Base-by-base conservation (phyloP, 257 asterid genomes). In the Jaltomata sinuosa region DNA sequence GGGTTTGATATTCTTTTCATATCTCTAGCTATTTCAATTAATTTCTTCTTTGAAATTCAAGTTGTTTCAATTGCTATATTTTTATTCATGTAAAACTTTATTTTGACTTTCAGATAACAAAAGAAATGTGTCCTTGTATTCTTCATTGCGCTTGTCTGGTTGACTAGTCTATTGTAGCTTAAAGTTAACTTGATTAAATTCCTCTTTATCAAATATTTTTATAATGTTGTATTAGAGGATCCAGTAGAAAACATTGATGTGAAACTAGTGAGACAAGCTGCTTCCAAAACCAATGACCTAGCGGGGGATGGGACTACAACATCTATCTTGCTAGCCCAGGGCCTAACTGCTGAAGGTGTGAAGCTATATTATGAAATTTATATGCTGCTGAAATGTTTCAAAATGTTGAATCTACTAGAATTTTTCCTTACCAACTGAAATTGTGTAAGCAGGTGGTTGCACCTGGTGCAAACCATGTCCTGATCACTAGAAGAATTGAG, bases 261-360 rank as follows among this genome's bases (percentile, higher is more conserved):
- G 61, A 96, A 96, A 88, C 88, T 96, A 88, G 99, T 96, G 69
- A 91, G 98, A 84, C 99, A 96, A 88, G 98, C 98, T 21, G 98
- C 98, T 81, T 93, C 99, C 15, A 96, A 94, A 90, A 94, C 99
- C 83, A 96, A 96, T 82, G 99, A 94, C 89, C 88, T 96, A 85
- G 99, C 99, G 98, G 99, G 99, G 22, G 99, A 96, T 89, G 99
- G 99, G 53, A 94, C 97, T n/a, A 96, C 99, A n/a, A 96, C 99
- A 80, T 96, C 99, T 67, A 97, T 96, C 80, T 98, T 96, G 86
- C 98, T 96, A 85, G 98, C 98, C 32, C 98, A 96, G 84, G 99
- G 99, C 72, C 94, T 96, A 67, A 93, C 94, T 81, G 91, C 97
- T 52, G 98, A 96, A 89, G 99, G 99, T 91, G 98, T n/a, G n/a